A percentile compares a stretch with the other conserved stretches of the same genome.
phyloP scores from a whole-genome alignment of 331 rosid species.

The Rosa hybrid region DNA sequence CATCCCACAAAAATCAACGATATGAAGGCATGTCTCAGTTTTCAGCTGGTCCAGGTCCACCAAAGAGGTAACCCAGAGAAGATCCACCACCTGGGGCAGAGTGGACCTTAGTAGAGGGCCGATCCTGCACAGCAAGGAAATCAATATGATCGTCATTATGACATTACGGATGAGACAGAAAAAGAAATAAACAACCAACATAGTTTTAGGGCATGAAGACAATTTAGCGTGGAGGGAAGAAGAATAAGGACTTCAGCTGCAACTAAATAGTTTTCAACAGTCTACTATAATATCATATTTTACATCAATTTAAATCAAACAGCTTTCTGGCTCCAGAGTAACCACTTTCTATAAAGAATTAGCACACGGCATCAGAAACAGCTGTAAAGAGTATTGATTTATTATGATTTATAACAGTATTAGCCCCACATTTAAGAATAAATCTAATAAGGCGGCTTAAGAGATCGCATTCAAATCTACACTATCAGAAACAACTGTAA shows the following conservation, averaged over 20 bases:
- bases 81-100: constrained; percentile 67
- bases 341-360: background rate
- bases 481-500: background rate
- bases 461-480: background rate
- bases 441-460: background rate
- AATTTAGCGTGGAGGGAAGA: background rate
- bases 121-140: constrained; percentile 42
- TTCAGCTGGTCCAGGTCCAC: constrained; percentile 37
- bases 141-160: background rate
- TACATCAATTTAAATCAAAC: background rate
- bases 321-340: background rate
- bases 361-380: background rate
- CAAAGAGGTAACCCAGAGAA: constrained; percentile 61
- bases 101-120: constrained; percentile 63
- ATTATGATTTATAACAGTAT: background rate
- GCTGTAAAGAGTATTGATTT: background rate
- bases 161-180: background rate
- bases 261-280: background rate
- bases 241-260: background rate
- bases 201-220: background rate
- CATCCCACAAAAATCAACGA: constrained; percentile 32
- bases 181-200: background rate
- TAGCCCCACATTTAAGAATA: background rate
- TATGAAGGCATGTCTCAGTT: constrained; percentile 26
- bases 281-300: background rate